phyloP scores from a whole-genome alignment of 192 early-diverging fungal genomes.

The Coemansia sp. region DNA sequence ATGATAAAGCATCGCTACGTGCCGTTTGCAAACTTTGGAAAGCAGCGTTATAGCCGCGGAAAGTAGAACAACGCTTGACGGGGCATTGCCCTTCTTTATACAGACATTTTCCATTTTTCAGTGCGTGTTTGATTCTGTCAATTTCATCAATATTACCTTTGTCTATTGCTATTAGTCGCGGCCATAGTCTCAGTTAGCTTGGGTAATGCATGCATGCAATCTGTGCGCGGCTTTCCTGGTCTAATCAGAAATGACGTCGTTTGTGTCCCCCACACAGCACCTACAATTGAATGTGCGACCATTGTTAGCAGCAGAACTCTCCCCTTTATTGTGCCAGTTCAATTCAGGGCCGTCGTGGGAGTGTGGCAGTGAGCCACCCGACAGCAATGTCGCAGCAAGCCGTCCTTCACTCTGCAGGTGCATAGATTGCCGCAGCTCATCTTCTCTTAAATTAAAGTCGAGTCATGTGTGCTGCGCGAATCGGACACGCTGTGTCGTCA shows the following conservation, averaged over 20 bases:
- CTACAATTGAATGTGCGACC: neutral
- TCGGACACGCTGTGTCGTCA: constrained; percentile 10
- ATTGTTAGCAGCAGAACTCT: neutral
- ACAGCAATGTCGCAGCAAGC: neutral
- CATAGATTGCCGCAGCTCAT: constrained; percentile 6
- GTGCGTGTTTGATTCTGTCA: constrained; percentile 7
- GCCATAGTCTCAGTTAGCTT: neutral
- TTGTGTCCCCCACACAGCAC: neutral
- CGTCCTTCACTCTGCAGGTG: neutral
- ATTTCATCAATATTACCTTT: neutral
- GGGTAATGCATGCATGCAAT: neutral
- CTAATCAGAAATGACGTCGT: neutral
- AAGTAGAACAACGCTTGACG: constrained; percentile 17
- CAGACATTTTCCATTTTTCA: constrained; percentile 5
- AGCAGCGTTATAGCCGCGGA: constrained; percentile 64
- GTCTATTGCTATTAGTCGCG: neutral
- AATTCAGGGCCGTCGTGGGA: constrained; percentile 6
- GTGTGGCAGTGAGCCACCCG: constrained; percentile 10
- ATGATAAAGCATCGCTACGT: constrained; percentile 97
- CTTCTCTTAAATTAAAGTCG: neutral
- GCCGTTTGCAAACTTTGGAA: constrained; percentile 78
- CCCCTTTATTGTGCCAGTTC: neutral
- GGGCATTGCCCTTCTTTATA: neutral
- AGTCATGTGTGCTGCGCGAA: constrained; percentile 4
- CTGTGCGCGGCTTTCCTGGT: neutral